phyloP scores from a whole-genome alignment of 1,139 yeast species.

The Kodamaea arcana region DNA sequence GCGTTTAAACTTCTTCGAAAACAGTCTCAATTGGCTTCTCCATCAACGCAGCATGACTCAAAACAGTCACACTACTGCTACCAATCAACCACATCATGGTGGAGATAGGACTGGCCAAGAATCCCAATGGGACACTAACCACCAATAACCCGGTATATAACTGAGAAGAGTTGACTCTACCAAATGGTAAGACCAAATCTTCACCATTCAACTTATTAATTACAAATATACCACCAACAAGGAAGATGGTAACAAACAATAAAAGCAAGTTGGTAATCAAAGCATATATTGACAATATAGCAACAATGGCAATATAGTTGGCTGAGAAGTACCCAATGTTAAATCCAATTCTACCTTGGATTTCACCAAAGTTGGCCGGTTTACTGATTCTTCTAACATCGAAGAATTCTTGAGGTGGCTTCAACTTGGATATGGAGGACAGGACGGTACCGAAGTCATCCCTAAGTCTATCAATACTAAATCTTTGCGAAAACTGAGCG shows the following conservation, averaged over 20 bases:
- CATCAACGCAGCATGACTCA: slow-evolving; percentile 90
- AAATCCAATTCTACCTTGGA: slow-evolving; percentile 82
- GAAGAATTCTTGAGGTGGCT: slow-evolving; percentile 90
- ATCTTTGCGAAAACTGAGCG: slow-evolving; percentile 18
- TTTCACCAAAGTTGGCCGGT: slow-evolving; percentile 85
- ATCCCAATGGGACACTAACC: slow-evolving; percentile 81
- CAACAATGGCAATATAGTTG: slow-evolving; percentile 75
- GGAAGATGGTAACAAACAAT: slow-evolving; percentile 72
- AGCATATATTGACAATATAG: slow-evolving; percentile 53
- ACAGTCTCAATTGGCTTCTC: slow-evolving; percentile 98
- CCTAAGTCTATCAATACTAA: slow-evolving; percentile 21
- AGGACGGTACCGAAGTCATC: slow-evolving; percentile 33
- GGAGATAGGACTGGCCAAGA: slow-evolving; percentile 89
- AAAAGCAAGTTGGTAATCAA: slow-evolving; percentile 79
- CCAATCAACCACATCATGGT: slow-evolving; percentile 97
- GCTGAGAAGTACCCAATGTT: slow-evolving; percentile 85
- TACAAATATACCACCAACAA: slow-evolving; percentile 69
- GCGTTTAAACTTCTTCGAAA: slow-evolving; percentile 68
- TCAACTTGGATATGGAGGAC: slow-evolving; percentile 63
- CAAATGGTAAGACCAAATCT: slow-evolving; percentile 70
- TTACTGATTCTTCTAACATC: slow-evolving; percentile 86
- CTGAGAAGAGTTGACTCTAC: slow-evolving; percentile 72
- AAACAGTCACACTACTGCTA: slow-evolving; percentile 80
- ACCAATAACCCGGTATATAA: slow-evolving; percentile 82
- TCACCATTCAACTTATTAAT: slow-evolving; percentile 77